Conservation (phyloP, 2,329 filamentous ascomycete species). For the Penicillium aurantiogriseum region DNA sequence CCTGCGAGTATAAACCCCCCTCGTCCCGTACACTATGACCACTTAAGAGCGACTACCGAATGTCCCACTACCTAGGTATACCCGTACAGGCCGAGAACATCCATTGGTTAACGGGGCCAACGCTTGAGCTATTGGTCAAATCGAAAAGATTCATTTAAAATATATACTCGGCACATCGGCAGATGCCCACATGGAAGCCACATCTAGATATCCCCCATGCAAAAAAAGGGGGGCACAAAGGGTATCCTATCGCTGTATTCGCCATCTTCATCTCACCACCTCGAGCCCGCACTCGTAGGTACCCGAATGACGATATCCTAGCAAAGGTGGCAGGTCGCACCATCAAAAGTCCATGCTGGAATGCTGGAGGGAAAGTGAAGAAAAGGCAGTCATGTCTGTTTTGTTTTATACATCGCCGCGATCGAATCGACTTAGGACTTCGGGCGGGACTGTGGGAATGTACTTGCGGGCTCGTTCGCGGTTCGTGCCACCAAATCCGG, state of each 20-base stretch:
- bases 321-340: not conserved
- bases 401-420: constrained; percentile 34
- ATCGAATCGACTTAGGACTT: constrained; percentile 88
- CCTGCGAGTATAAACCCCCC: too few species aligned
- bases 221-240: not conserved
- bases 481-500: constrained; percentile 90
- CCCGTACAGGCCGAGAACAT: too few species aligned
- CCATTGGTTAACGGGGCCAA: not conserved
- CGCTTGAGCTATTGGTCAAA: not conserved
- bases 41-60: too few species aligned
- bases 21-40: too few species aligned
- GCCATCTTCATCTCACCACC: not conserved
- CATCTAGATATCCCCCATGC: not conserved
- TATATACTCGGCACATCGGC: constrained; percentile 9
- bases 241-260: constrained; percentile 1
- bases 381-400: not conserved
- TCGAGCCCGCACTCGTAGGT: not conserved
- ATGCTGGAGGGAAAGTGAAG: not conserved
- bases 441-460: constrained; percentile 88
- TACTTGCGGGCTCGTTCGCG: constrained; percentile 91
- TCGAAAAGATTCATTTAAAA: constrained; percentile 1
- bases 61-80: too few species aligned
- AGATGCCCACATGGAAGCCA: not conserved
- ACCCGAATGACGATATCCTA: not conserved
- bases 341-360: not conserved